Base-by-base conservation (phyloP, 75 land plant species). In the Pinus albicaulis region DNA sequence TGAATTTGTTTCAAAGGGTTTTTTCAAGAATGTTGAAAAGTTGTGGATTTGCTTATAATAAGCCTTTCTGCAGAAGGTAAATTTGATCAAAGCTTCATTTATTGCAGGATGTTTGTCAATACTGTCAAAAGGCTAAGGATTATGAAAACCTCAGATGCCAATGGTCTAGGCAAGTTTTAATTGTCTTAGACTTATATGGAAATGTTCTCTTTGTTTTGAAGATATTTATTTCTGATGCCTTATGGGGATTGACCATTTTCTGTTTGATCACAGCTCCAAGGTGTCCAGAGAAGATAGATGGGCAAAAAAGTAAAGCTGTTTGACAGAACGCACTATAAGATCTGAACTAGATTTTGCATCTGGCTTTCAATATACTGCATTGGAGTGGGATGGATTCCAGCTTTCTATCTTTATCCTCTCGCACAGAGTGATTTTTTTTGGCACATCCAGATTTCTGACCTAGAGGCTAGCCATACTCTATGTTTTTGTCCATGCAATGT, bases 41-140 rank as follows among this genome's bases (percentile, higher is more conserved):
- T 8, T 60, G 38, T 78, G 23, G 6, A 57, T 73, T 23, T 14
- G 57, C 31, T 59, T 70, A n/a, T n/a, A n/a, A n/a, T 3, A 36
- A 41, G 16, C 25, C 22, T n/a, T 1, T 57, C 44, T 77, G 17
- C 7, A 44, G 48, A 44, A 44, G 41, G 26, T 55, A 61, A 22
- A 20, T 28, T 7, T 83, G 28, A 16, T 16, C 55, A 38, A 63
- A 5, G 16, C 10, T 57, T 7, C 28, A 41, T 82, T 0, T 55
- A 0, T 28, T 86, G 20, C 84, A 93, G 96, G 68, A 86, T 93
- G 96, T 93, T 93, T 71, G 68, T 87, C 53, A 64, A 62, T 68
- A 86, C 94, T 24, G 94, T 89, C 73, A 91, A 77, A 80, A 83
- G 96, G 79, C 92, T 93, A 1, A 81, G 92, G 70, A 91, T 93